A percentile compares a stretch with the other conserved stretches of the same genome.
Evolutionary conservation across 352 stramenopile genomes (phyloP).

Genomic region (Globisporangium splendens): DNA sequence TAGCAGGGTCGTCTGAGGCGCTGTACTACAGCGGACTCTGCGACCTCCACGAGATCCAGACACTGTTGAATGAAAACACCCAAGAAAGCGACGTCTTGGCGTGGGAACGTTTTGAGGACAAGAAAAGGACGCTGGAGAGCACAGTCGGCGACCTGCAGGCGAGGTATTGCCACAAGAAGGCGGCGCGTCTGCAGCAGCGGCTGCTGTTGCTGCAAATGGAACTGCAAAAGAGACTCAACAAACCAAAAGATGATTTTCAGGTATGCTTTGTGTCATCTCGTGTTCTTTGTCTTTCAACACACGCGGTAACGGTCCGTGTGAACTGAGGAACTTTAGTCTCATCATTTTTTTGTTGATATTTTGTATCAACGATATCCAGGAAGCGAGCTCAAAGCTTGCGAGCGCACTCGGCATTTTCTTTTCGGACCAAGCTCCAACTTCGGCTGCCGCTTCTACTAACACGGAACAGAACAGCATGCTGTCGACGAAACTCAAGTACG

Average conservation of each 20-base stretch:
- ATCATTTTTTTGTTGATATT: too few species aligned
- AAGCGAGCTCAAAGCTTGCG: neutral
- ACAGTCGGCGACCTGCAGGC: slow-evolving; percentile 21
- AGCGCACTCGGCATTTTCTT: slow-evolving; percentile 16
- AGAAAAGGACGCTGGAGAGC: slow-evolving; percentile 9
- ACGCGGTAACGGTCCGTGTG: slow-evolving; percentile 12
- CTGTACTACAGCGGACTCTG: slow-evolving; percentile 30
- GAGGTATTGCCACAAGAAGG: slow-evolving; percentile 20
- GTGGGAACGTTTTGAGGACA: slow-evolving; percentile 6
- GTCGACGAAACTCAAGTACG: neutral
- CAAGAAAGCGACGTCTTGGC: slow-evolving; percentile 18
- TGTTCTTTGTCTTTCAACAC: slow-evolving; percentile 7
- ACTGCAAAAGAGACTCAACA: slow-evolving; percentile 26
- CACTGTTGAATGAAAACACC: slow-evolving; percentile 5
- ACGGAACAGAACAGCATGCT: slow-evolving; percentile 6
- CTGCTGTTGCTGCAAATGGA: slow-evolving; percentile 41
- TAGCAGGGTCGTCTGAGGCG: slow-evolving; percentile 19
- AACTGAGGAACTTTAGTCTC: neutral
- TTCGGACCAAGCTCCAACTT: slow-evolving; percentile 22
- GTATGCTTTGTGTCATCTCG: slow-evolving; percentile 4
- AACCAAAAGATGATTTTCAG: slow-evolving; percentile 7
- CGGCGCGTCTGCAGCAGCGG: slow-evolving; percentile 29
- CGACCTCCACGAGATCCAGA: slow-evolving; percentile 32
- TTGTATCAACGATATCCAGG: too few species aligned
- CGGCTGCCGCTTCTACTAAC: neutral